Evolutionary conservation across 2,329 filamentous ascomycete species (phyloP).

Genomic region (Pleoardoris graminearum): DNA sequence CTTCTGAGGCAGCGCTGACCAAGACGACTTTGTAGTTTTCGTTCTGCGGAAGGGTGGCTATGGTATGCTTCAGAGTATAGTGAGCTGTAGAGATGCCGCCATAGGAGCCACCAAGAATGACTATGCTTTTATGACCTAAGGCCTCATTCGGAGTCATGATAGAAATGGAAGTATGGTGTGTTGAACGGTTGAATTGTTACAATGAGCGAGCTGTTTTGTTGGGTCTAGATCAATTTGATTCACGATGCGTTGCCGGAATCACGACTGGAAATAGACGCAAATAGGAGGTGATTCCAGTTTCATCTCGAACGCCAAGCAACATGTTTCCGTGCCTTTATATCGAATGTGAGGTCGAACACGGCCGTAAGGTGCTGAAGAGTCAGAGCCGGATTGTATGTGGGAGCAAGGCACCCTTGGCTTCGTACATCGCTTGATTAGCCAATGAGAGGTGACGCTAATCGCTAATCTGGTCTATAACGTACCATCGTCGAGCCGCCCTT

Average conservation of each 20-base stretch:
- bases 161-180: not conserved
- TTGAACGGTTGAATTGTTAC: not conserved
- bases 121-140: conserved; percentile 30
- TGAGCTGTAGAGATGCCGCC: conserved; percentile 45
- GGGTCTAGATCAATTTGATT: not conserved
- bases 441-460: not conserved
- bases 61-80: conserved; percentile 38
- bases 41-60: conserved; percentile 28
- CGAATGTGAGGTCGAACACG: not conserved
- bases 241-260: too few species aligned
- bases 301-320: not conserved
- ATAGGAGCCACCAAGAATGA: conserved; percentile 47
- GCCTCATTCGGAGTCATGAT: not conserved
- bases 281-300: not conserved
- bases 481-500: not conserved
- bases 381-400: conserved; percentile 2
- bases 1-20: conserved; percentile 36
- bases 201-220: not conserved
- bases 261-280: not conserved
- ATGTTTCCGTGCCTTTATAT: not conserved
- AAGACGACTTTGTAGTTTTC: conserved; percentile 42
- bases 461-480: not conserved
- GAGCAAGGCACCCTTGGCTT: not conserved
- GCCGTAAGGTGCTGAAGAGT: not conserved
- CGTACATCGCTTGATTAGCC: conserved; percentile 10